Conservation (phyloP, 176 grass and related monocot species). For the Zizania latifolia region DNA sequence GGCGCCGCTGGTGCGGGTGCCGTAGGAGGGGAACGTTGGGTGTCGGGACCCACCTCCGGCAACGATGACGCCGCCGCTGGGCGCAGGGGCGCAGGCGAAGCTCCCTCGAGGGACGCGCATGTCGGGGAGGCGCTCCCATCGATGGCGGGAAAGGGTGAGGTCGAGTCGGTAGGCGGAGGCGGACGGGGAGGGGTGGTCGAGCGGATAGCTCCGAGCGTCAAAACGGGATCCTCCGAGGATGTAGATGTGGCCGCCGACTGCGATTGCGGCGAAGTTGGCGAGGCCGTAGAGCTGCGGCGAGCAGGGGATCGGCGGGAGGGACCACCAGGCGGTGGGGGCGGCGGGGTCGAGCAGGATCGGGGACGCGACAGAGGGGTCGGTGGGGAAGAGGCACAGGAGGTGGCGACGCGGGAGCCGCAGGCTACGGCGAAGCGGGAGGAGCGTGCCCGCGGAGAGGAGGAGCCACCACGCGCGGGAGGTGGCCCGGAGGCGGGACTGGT, state of each 20-base stretch:
- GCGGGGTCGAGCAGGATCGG: conserved; percentile 72
- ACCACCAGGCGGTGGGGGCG: conserved; percentile 46
- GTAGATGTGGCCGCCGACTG: conserved; percentile 57
- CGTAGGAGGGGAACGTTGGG: conserved; percentile 58
- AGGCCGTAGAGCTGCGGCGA: conserved; percentile 64
- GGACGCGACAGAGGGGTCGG: conserved; percentile 61
- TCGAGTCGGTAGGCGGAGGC: conserved; percentile 53
- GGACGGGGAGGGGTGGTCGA: conserved; percentile 64
- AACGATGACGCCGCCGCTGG: conserved; percentile 38
- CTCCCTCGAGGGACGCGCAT: conserved; percentile 70
- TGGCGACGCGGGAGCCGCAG: conserved; percentile 55
- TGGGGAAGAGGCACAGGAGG: conserved; percentile 78
- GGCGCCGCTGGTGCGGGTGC: conserved; percentile 58
- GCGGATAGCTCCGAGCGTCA: conserved; percentile 70
- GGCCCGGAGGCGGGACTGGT: conserved; percentile 68
- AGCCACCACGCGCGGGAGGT: conserved; percentile 58
- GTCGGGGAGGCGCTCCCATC: conserved; percentile 60
- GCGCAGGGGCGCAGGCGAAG: conserved; percentile 53
- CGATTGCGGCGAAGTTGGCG: conserved; percentile 53
- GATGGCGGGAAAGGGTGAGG: conserved; percentile 41
- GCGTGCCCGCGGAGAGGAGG: conserved; percentile 46
- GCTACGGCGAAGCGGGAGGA: conserved; percentile 62
- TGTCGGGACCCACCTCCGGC: conserved; percentile 78
- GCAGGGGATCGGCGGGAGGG: conserved; percentile 69
- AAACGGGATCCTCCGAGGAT: conserved; percentile 77